Base-by-base conservation (phyloP, 805 yeast species). In the Wickerhamia fluorescens region DNA sequence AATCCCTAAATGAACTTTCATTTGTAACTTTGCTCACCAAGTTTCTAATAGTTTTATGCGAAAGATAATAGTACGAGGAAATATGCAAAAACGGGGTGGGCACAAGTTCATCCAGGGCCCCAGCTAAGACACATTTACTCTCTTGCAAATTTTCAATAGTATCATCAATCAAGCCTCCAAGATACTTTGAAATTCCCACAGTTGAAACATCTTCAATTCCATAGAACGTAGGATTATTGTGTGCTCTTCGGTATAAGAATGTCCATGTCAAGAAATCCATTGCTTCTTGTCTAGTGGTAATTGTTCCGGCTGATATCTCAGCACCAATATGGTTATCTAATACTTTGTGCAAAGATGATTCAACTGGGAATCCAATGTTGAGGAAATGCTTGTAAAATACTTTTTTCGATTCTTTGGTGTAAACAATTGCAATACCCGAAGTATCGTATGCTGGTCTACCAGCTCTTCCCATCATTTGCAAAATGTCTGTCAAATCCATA, bases 41-140 rank as follows among this genome's bases (percentile, higher is more conserved):
- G 33, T 69, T 73, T 34, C 96, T 66, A 37, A 92, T 73, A 0
- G 97, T 88, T 51, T 75, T 75, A 55, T 92, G 97, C 1, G 96
- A 86, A 44, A 92, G 66, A 60, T 92, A 92, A 56, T 92, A 92
- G 57, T 82, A 92, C 2, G 96, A 86, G 2, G 95, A 72, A 23
- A 92, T 84, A 37, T 76, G 73, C 56, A 92, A 66, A 50, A 76
- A 87, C 12, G 94, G 85, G 0, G 97, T 87, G 6, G 95, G 70
- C 19, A 77, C 44, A 15, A 61, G 55, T 28, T 62, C 66, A 26
- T 68, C 69, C 13, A 66, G 68, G 1, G 75, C 73, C 9, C 55
- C 49, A 3, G 65, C 30, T 4, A 55, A 44, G 6, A 87, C 70
- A 66, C 96, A 88, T 38, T 70, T 71, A 0, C 96, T 84, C 32